phyloP scores from a whole-genome alignment of 257 asterid species.

The Primulina eburnea region DNA sequence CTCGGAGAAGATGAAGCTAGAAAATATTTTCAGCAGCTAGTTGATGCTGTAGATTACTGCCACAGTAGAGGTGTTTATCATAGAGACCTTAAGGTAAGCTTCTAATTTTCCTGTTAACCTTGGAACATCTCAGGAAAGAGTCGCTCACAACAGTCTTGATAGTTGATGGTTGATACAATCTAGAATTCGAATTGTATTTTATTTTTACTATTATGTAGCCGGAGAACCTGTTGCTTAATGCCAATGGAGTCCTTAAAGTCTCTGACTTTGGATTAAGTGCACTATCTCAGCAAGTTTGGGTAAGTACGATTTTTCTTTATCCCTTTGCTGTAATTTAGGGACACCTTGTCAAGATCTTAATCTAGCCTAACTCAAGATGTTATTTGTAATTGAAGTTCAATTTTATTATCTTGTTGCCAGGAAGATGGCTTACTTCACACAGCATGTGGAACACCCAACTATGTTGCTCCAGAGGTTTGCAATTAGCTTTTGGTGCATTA shows the following conservation, averaged over 20 bases:
- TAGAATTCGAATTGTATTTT: too few relatives aligned
- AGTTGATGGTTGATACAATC: too few relatives aligned
- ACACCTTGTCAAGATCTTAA: not conserved
- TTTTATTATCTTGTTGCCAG: constrained; percentile 34
- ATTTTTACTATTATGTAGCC: constrained; percentile 33
- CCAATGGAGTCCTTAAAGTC: constrained; percentile 53
- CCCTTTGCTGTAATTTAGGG: not conserved
- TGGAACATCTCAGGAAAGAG: too few relatives aligned
- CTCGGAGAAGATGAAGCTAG: constrained; percentile 71
- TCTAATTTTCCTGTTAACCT: too few relatives aligned
- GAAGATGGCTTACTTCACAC: constrained; percentile 78
- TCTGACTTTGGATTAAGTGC: constrained; percentile 81
- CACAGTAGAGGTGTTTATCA: constrained; percentile 73
- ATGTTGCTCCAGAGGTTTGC: constrained; percentile 75
- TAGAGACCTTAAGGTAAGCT: constrained; percentile 61
- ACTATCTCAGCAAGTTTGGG: constrained; percentile 72
- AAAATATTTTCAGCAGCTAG: constrained; percentile 67
- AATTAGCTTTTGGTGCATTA: constrained; percentile 18
- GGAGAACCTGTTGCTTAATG: constrained; percentile 59
- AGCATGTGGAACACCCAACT: constrained; percentile 79
- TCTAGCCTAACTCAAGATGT: not conserved
- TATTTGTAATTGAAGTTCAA: too few relatives aligned
- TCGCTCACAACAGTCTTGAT: too few relatives aligned
- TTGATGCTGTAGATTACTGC: constrained; percentile 67
- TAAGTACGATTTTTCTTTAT: constrained; percentile 30